Evolutionary conservation across 2,329 filamentous ascomycete genomes (phyloP).

Genomic region (Parasarocladium wereldwijsianum): DNA sequence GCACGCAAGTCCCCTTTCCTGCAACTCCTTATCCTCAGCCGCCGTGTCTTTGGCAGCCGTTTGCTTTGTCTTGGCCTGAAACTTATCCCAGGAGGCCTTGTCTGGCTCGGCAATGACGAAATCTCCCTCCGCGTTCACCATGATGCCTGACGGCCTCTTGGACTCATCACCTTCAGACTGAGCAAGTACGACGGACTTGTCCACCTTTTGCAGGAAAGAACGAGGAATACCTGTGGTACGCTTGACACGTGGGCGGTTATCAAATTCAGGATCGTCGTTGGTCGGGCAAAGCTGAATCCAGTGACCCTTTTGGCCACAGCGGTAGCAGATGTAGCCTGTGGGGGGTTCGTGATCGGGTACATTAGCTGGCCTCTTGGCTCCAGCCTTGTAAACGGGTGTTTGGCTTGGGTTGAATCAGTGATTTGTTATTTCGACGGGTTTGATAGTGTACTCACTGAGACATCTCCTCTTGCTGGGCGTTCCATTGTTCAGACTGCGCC

Average conservation of each 20-base stretch:
- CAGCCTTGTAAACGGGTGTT: constrained; percentile 45
- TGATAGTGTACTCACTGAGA: constrained; percentile 45
- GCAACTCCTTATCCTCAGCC: constrained; percentile 71
- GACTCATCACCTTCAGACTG: constrained; percentile 68
- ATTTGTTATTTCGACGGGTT: constrained; percentile 6
- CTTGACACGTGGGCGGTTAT: constrained; percentile 86
- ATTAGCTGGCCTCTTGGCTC: constrained; percentile 48
- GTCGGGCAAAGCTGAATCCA: constrained; percentile 98
- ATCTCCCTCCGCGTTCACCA: constrained; percentile 95
- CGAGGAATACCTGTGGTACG: constrained; percentile 92
- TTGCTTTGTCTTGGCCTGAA: constrained; percentile 85
- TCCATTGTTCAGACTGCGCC: constrained; percentile 82
- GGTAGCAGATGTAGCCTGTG: constrained; percentile 88
- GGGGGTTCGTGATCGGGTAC: constrained; percentile 90
- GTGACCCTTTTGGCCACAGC: constrained; percentile 94
- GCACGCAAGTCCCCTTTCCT: constrained; percentile 81
- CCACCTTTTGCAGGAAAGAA: constrained; percentile 88
- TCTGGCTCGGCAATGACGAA: constrained; percentile 95
- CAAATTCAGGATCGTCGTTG: constrained; percentile 95
- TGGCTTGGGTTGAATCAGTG: constrained; percentile 32
- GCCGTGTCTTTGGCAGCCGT: constrained; percentile 66
- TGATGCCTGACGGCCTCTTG: constrained; percentile 76
- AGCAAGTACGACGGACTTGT: constrained; percentile 66
- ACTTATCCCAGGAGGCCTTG: constrained; percentile 91
- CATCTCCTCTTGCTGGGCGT: constrained; percentile 84